These are phyloP conservation scores for Vaccinium macrocarpon DNA, from an alignment of 148 eudicot species.

Conservation along the genomic window DNA sequence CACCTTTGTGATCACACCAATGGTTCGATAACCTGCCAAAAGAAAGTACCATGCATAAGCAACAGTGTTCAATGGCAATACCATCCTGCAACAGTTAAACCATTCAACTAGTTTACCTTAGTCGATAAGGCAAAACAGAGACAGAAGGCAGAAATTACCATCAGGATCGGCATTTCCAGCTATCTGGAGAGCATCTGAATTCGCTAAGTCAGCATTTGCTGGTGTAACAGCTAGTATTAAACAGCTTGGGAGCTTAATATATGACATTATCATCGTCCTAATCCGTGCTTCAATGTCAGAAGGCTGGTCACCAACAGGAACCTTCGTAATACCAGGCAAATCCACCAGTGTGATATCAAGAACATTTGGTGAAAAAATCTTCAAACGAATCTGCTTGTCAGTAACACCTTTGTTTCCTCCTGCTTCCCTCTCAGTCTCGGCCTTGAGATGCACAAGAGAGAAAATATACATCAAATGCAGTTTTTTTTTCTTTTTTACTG, in stretches of 20 bases:
- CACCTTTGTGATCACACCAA: conserved; percentile 94
- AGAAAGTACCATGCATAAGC: conserved; percentile 23
- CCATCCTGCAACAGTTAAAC: neutral
- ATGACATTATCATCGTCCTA: conserved; percentile 87
- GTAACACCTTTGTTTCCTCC: conserved; percentile 84
- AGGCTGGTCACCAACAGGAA: conserved; percentile 97
- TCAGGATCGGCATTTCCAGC: conserved; percentile 92
- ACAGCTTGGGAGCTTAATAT: conserved; percentile 65
- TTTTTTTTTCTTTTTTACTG: neutral
- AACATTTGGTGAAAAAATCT: conserved; percentile 87
- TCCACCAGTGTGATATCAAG: conserved; percentile 91
- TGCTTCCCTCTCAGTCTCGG: conserved; percentile 90
- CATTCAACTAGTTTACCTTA: conserved; percentile 1
- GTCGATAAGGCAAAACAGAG: neutral
- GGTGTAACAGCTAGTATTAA: conserved; percentile 90
- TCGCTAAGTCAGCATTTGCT: conserved; percentile 87
- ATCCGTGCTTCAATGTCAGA: conserved; percentile 86
- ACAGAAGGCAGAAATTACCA: conserved; percentile 45
- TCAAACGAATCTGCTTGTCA: conserved; percentile 80
- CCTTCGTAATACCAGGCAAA: conserved; percentile 88
- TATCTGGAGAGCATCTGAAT: conserved; percentile 95
- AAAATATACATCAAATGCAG: neutral
- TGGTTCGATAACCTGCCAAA: conserved; percentile 77
- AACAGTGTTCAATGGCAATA: conserved; percentile 12
- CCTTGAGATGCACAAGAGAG: conserved; percentile 25